These are phyloP conservation scores for Penicillium cataractarum DNA, from an alignment of 495 filamentous ascomycete species.

Conservation along the genomic window DNA sequence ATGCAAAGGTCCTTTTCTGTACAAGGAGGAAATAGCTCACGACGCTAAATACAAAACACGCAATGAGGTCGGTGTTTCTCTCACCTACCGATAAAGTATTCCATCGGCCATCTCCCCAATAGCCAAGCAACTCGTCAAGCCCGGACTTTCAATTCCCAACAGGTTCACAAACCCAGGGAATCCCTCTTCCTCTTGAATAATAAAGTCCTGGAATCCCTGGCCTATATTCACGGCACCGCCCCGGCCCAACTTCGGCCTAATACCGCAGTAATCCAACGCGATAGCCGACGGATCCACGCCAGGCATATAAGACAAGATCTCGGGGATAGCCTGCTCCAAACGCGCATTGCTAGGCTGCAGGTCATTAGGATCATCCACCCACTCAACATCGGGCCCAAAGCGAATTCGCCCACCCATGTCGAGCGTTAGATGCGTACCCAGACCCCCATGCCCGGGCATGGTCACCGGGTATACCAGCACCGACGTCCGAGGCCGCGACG, in stretches of 20 bases:
- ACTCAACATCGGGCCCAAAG: conserved; percentile 96
- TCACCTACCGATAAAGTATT: conserved; percentile 63
- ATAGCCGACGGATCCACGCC: conserved; percentile 66
- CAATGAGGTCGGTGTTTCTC: neutral
- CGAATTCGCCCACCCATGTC: conserved; percentile 84
- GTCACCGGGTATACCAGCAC: conserved; percentile 90
- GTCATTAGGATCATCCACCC: conserved; percentile 70
- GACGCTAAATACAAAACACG: conserved; percentile 1
- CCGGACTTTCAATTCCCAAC: conserved; percentile 92
- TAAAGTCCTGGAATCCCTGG: conserved; percentile 80
- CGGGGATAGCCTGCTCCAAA: conserved; percentile 66
- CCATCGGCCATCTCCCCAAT: conserved; percentile 82
- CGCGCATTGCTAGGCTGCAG: conserved; percentile 57
- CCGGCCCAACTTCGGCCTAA: conserved; percentile 81
- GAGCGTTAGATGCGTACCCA: conserved; percentile 92
- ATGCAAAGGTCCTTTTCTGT: neutral
- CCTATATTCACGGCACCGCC: conserved; percentile 59
- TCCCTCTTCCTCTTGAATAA: conserved; percentile 79
- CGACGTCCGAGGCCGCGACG: conserved; percentile 63
- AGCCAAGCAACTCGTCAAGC: conserved; percentile 85
- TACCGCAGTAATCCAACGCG: conserved; percentile 84
- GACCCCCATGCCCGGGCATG: conserved; percentile 73
- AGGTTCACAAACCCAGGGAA: conserved; percentile 88
- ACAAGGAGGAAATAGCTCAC: neutral
- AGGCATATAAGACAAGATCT: conserved; percentile 81